These are phyloP conservation scores for Saccharomycopsis malanga DNA, from an alignment of 805 yeast genomes.

Conservation along the genomic window DNA sequence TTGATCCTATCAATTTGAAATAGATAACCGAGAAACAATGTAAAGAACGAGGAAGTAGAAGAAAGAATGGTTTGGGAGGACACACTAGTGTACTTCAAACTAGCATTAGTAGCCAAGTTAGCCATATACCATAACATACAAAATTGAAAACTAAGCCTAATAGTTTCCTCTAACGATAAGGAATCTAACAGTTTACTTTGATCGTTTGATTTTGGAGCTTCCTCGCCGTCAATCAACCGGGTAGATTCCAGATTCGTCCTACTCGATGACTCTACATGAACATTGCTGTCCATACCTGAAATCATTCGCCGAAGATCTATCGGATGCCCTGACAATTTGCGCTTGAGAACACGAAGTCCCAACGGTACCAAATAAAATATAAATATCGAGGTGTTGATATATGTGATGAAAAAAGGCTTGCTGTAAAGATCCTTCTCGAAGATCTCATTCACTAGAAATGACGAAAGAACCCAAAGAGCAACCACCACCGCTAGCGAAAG, in stretches of 20 bases:
- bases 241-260: constrained; percentile 16
- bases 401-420: constrained; percentile 90
- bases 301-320: background rate
- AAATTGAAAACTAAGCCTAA: constrained; percentile 69
- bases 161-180: constrained; percentile 54
- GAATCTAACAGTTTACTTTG: constrained; percentile 21
- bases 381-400: constrained; percentile 83
- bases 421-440: constrained; percentile 64
- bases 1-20: constrained; percentile 66
- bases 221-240: constrained; percentile 13
- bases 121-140: constrained; percentile 87
- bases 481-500: constrained; percentile 69
- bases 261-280: constrained; percentile 1
- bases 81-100: constrained; percentile 82
- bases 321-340: constrained; percentile 8
- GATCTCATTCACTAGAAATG: constrained; percentile 73
- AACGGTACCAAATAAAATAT: constrained; percentile 68
- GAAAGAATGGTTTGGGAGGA: constrained; percentile 91
- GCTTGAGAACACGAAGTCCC: constrained; percentile 26
- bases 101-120: constrained; percentile 81
- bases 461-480: constrained; percentile 83
- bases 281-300: background rate
- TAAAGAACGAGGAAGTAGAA: constrained; percentile 90
- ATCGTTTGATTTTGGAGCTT: background rate
- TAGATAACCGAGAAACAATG: constrained; percentile 71